Conservation (phyloP, 202 grass and related monocot species). For the Brachypodium distachyon region DNA sequence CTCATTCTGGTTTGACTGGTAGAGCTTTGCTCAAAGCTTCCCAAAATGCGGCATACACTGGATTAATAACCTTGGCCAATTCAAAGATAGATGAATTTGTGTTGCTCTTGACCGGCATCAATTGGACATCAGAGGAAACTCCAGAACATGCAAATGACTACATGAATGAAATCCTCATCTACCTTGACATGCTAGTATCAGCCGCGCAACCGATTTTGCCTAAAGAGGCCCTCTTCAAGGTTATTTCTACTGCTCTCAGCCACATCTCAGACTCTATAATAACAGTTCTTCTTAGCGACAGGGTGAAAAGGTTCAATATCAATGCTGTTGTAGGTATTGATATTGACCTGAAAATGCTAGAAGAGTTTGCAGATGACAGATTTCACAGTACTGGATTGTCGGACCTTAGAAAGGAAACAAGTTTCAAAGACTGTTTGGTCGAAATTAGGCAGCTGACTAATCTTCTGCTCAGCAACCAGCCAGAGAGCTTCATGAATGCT, state of each 20-base stretch:
- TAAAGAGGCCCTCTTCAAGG: neutral
- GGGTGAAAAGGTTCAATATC: neutral
- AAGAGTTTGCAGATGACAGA: neutral
- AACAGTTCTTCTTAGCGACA: neutral
- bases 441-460: slow-evolving; percentile 7
- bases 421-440: neutral
- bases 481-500: neutral
- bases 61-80: neutral
- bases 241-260: neutral
- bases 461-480: slow-evolving; percentile 3
- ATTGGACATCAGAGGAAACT: neutral
- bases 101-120: neutral
- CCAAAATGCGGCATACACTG: neutral
- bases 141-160: slow-evolving; percentile 8
- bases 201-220: neutral
- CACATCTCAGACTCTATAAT: neutral
- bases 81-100: neutral
- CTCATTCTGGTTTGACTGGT: slow-evolving; percentile 8
- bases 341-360: neutral
- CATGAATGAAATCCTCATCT: slow-evolving; percentile 11
- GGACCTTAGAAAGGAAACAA: neutral
- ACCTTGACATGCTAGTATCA: slow-evolving; percentile 1
- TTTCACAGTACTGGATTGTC: neutral
- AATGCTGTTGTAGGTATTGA: slow-evolving; percentile 1
- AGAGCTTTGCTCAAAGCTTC: slow-evolving; percentile 3